Conservation (phyloP, 176 grass and related monocot genomes). For the Eragrostis curvula region DNA sequence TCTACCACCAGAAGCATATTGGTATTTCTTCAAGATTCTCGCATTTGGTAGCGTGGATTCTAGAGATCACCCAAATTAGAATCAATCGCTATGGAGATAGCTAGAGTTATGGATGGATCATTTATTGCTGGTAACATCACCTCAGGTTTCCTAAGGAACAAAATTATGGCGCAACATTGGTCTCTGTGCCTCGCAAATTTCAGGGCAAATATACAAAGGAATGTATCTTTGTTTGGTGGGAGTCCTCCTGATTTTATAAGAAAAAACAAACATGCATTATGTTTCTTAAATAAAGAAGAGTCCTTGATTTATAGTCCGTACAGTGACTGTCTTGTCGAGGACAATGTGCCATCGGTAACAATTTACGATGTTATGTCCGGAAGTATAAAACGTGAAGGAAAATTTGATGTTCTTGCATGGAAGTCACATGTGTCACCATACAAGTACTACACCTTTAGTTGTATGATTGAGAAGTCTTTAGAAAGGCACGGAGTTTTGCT, state of each 20-base stretch:
- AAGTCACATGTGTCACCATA: too few species aligned
- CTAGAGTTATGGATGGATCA: neutral
- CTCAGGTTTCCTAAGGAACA: neutral
- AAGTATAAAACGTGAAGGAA: too few species aligned
- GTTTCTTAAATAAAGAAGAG: neutral
- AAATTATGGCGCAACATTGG: neutral
- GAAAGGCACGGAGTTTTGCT: too few species aligned
- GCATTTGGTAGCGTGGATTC: neutral
- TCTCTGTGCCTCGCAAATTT: neutral
- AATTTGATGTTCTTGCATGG: too few species aligned
- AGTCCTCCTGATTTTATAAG: neutral
- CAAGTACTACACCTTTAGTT: too few species aligned
- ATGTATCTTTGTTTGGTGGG: neutral
- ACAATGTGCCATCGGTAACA: neutral
- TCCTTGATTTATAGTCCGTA: neutral
- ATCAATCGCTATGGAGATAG: neutral
- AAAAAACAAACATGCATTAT: neutral
- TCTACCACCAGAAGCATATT: too few species aligned
- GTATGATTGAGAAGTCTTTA: too few species aligned
- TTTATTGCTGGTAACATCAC: neutral
- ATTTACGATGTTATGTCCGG: too few species aligned
- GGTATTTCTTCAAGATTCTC: conserved; percentile 6
- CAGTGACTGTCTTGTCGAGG: neutral
- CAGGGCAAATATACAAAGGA: neutral
- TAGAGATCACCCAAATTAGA: neutral